These are phyloP conservation scores for Dothistroma septosporum DNA, from an alignment of 2,329 filamentous ascomycete genomes.

Conservation along the genomic window DNA sequence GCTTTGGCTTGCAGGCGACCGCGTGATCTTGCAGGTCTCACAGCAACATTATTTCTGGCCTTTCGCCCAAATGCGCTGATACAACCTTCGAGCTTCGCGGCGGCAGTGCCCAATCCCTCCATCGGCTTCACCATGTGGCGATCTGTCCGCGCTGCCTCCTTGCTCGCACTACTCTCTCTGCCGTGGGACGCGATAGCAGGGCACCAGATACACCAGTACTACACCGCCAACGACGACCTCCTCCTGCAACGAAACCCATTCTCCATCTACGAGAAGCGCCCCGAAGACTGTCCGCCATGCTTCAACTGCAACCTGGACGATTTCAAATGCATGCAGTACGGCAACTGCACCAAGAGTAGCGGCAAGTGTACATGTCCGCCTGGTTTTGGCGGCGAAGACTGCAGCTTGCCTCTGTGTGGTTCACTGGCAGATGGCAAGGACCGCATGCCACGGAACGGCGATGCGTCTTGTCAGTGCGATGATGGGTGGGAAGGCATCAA, in stretches of 20 bases:
- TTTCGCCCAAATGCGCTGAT: neutral
- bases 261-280: conserved; percentile 67
- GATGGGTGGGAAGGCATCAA: conserved; percentile 96
- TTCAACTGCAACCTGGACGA: conserved; percentile 97
- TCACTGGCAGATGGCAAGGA: conserved; percentile 78
- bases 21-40: neutral
- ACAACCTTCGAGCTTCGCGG: conserved; percentile 1
- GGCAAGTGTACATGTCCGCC: conserved; percentile 90
- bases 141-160: conserved; percentile 19
- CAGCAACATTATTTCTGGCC: neutral
- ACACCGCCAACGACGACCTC: conserved; percentile 29
- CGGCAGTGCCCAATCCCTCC: conserved; percentile 1
- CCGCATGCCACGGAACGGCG: conserved; percentile 66
- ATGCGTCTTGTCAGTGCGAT: conserved; percentile 71
- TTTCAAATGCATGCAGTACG: conserved; percentile 87
- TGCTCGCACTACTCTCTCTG: conserved; percentile 24
- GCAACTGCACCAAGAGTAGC: conserved; percentile 80
- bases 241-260: conserved; percentile 37
- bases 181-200: conserved; percentile 19
- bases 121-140: conserved; percentile 27
- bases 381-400: conserved; percentile 93
- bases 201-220: conserved; percentile 25
- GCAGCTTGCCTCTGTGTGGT: conserved; percentile 83
- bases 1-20: neutral
- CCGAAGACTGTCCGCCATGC: conserved; percentile 76